Conservation (phyloP, 1,284 basidiomycete genomes). For the Taiwanofungus camphoratus region DNA sequence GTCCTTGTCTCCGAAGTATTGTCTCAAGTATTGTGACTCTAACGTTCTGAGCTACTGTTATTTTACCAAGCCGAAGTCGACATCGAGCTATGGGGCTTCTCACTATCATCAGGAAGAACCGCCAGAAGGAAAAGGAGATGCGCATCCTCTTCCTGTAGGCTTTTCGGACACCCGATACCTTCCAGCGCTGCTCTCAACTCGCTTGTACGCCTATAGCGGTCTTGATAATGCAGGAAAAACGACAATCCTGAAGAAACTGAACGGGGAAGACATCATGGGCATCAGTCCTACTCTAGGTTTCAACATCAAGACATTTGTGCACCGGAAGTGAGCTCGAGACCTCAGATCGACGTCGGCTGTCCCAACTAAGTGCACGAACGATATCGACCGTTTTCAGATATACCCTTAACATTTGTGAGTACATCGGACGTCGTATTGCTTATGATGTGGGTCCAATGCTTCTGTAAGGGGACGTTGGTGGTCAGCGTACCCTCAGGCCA, state of each 20-base stretch:
- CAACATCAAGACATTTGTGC: conserved; percentile 95
- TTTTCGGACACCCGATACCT: neutral
- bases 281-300: conserved; percentile 96
- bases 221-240: conserved; percentile 99
- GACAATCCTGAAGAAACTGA: conserved; percentile 93
- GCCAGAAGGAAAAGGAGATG: conserved; percentile 94
- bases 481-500: conserved; percentile 90
- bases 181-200: neutral
- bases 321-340: conserved; percentile 68
- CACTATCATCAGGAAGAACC: conserved; percentile 95
- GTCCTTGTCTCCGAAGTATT: neutral
- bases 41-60: conserved; percentile 1
- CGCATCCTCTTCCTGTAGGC: conserved; percentile 88
- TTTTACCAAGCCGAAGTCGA: neutral
- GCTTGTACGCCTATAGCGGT: conserved; percentile 51
- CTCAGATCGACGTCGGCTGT: neutral
- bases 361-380: too few relatives aligned
- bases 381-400: conserved; percentile 66
- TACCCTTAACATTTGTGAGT: conserved; percentile 89
- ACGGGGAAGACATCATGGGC: conserved; percentile 81
- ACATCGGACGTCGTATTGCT: neutral
- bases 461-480: conserved; percentile 90
- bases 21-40: neutral
- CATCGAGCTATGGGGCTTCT: conserved; percentile 72
- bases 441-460: conserved; percentile 5